These are phyloP conservation scores for Aspergillus floridensis DNA, from an alignment of 2,329 filamentous ascomycete genomes.

Conservation along the genomic window DNA sequence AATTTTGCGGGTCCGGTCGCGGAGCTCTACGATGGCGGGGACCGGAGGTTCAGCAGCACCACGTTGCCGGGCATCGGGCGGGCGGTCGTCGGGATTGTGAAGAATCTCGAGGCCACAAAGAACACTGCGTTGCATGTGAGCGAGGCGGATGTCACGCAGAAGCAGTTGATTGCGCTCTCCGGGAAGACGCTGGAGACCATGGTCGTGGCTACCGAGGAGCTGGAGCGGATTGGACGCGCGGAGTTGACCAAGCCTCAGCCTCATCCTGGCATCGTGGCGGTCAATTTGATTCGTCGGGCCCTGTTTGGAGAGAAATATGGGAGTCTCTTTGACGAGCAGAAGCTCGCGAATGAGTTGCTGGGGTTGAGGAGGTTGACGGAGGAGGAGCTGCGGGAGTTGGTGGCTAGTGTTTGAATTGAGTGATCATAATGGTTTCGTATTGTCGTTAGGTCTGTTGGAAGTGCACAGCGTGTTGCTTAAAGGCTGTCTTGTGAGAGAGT, in stretches of 20 bases:
- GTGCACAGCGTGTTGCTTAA: too few relatives aligned
- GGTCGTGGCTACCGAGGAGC: background rate
- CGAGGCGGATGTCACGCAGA: slow-evolving; percentile 2
- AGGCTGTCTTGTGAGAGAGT: too few relatives aligned
- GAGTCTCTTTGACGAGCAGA: background rate
- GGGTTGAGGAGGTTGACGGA: background rate
- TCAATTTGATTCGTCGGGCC: background rate
- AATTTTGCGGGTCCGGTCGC: slow-evolving; percentile 37
- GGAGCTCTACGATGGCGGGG: slow-evolving; percentile 52
- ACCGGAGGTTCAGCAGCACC: slow-evolving; percentile 49
- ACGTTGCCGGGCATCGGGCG: slow-evolving; percentile 49
- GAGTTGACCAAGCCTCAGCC: background rate
- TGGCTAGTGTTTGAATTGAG: background rate
- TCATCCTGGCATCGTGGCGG: background rate
- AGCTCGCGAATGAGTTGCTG: background rate
- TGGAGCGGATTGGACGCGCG: background rate
- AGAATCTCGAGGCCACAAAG: slow-evolving; percentile 52
- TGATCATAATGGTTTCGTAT: too few relatives aligned
- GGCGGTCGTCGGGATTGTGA: slow-evolving; percentile 50
- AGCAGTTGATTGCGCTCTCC: background rate
- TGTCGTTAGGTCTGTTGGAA: too few relatives aligned
- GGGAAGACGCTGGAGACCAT: background rate
- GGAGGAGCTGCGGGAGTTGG: background rate
- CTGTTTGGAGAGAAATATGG: background rate
- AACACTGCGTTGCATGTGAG: slow-evolving; percentile 35